These are phyloP conservation scores for Corinectria fuckeliana DNA, from an alignment of 2,329 filamentous ascomycete species.

Conservation along the genomic window DNA sequence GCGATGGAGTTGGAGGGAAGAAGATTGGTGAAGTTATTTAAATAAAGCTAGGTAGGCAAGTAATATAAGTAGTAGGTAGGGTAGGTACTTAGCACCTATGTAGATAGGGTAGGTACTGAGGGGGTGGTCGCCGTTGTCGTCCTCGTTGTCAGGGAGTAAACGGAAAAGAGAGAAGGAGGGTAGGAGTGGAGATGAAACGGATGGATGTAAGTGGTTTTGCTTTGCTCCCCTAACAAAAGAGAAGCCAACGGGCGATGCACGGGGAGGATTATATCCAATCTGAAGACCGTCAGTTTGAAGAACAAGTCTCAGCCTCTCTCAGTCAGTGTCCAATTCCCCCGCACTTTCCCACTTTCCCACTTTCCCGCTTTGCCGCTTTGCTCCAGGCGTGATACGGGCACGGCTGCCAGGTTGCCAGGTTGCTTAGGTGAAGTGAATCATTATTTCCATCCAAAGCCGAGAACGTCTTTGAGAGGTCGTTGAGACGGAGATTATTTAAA, in stretches of 20 bases:
- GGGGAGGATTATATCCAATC: conserved; percentile 12
- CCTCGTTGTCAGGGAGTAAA: not conserved
- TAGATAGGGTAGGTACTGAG: too few species aligned
- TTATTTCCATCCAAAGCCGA: not conserved
- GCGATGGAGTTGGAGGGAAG: not conserved
- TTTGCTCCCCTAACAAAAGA: conserved; percentile 18
- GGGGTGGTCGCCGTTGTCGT: too few species aligned
- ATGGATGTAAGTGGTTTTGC: conserved; percentile 6
- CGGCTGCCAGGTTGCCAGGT: not conserved
- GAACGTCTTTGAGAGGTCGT: not conserved
- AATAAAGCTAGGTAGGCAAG: too few species aligned
- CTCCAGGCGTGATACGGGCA: not conserved
- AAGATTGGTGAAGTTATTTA: not conserved
- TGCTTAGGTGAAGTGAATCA: too few species aligned
- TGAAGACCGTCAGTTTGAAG: conserved; percentile 6
- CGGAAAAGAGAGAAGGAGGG: not conserved
- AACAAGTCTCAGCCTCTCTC: not conserved
- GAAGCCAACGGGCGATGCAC: conserved; percentile 4
- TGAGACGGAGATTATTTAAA: not conserved
- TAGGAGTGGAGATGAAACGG: conserved; percentile 5
- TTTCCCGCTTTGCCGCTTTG: not conserved
- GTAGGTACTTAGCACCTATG: too few species aligned
- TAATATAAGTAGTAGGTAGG: too few species aligned
- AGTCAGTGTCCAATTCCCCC: conserved; percentile 14
- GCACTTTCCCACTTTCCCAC: conserved; percentile 15